phyloP scores from a whole-genome alignment of 75 land plant species.

The Picea sitchensis region DNA sequence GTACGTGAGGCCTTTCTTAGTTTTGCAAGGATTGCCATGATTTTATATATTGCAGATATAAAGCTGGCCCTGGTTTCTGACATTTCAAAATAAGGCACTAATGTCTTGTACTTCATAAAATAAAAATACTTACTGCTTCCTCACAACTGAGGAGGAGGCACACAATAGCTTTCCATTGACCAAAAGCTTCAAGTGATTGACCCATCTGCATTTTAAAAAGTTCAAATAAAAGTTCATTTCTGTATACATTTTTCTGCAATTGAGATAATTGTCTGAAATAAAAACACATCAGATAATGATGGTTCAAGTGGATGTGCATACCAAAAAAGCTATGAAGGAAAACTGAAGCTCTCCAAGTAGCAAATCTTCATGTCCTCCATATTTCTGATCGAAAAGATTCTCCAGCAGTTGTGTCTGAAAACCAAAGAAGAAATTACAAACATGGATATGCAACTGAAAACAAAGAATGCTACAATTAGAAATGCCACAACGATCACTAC shows the following conservation, averaged over 20 bases:
- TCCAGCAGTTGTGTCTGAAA: slow-evolving; percentile 67
- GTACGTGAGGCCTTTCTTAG: not conserved
- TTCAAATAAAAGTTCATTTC: not conserved
- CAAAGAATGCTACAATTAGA: not conserved
- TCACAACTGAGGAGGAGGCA: slow-evolving; percentile 74
- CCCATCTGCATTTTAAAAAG: slow-evolving; percentile 69
- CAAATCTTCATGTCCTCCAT: slow-evolving; percentile 70
- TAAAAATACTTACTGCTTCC: slow-evolving; percentile 62
- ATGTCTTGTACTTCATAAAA: not conserved
- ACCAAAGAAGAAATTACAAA: not conserved
- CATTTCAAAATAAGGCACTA: not conserved
- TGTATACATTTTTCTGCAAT: not conserved
- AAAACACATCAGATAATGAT: not conserved
- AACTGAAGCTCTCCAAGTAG: slow-evolving; percentile 93
- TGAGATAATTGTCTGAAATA: not conserved
- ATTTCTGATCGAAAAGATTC: slow-evolving; percentile 44
- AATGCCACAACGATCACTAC: not conserved
- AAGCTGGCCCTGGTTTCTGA: not conserved
- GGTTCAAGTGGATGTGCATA: slow-evolving; percentile 14
- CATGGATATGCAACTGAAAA: not conserved
- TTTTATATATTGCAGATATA: not conserved
- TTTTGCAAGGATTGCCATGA: not conserved
- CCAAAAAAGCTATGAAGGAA: slow-evolving; percentile 87
- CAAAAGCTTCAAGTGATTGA: slow-evolving; percentile 94
- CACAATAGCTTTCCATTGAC: slow-evolving; percentile 92